phyloP scores from a whole-genome alignment of 192 early-diverging fungal genomes.

The Coemansia sp. region DNA sequence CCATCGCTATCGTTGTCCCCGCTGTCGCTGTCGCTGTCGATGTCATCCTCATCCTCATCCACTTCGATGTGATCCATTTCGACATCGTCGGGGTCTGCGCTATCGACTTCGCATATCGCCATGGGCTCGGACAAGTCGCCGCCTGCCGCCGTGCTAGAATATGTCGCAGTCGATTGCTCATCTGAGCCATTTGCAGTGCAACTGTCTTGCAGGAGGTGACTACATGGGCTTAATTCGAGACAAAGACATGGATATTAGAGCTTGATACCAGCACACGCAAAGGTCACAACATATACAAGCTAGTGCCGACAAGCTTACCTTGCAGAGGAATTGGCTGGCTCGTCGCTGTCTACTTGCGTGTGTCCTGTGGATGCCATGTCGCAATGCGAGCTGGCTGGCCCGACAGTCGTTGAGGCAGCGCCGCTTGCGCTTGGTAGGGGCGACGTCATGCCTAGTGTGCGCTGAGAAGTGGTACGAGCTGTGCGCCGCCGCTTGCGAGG shows the following conservation, averaged over 20 bases:
- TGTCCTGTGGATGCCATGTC: neutral
- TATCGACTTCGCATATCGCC: neutral
- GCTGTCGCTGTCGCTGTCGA: neutral
- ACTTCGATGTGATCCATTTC: constrained; percentile 6
- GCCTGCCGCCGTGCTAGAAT: neutral
- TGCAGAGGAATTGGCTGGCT: neutral
- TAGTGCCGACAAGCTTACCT: neutral
- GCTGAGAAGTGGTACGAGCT: neutral
- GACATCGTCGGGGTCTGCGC: neutral
- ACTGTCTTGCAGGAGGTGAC: neutral
- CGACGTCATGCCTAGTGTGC: neutral
- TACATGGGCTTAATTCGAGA: neutral
- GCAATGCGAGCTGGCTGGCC: neutral
- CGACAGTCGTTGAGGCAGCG: too few relatives aligned
- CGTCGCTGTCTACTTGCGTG: neutral
- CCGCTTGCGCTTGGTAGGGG: neutral
- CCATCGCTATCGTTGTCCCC: neutral
- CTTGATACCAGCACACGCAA: too few relatives aligned
- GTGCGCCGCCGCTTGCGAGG: neutral
- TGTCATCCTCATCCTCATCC: neutral
- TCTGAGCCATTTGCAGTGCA: neutral
- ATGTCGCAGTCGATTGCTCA: neutral
- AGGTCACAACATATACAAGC: neutral
- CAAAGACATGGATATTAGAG: neutral
- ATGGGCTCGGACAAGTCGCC: neutral